Evolutionary conservation across 495 filamentous ascomycete species (phyloP).

Genomic region (Neurospora intermedia): DNA sequence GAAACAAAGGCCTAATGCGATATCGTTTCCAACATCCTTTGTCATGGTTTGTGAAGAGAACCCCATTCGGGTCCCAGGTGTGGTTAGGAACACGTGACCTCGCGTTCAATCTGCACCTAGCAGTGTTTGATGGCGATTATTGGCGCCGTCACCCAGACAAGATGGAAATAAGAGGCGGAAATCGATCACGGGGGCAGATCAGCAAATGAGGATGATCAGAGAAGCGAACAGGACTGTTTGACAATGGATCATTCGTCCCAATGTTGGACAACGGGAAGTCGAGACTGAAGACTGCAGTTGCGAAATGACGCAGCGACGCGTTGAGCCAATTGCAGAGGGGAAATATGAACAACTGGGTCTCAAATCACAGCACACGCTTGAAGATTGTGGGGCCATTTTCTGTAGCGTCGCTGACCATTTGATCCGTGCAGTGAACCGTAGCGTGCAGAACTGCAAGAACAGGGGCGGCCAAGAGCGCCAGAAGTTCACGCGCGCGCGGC

Average conservation of each 20-base stretch:
- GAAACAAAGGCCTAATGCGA: too few species aligned
- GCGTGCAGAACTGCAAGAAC: background rate
- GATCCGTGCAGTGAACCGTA: conserved; percentile 4
- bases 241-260: background rate
- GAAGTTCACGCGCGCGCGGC: background rate
- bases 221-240: background rate
- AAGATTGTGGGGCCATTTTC: background rate
- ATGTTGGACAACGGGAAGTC: background rate
- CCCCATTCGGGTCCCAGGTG: background rate
- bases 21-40: too few species aligned
- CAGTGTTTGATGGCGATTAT: background rate
- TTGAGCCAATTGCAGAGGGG: background rate
- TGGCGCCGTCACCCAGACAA: background rate
- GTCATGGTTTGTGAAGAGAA: too few species aligned
- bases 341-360: background rate
- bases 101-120: background rate
- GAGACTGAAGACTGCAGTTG: background rate
- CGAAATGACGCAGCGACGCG: background rate
- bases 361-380: background rate
- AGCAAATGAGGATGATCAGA: background rate
- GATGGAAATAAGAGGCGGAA: background rate
- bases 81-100: background rate
- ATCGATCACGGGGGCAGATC: background rate
- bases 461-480: background rate
- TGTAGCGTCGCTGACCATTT: conserved; percentile 9